Evolutionary conservation across 768 basidiomycete species (phyloP).

Genomic region (Termitomyces sp.): DNA sequence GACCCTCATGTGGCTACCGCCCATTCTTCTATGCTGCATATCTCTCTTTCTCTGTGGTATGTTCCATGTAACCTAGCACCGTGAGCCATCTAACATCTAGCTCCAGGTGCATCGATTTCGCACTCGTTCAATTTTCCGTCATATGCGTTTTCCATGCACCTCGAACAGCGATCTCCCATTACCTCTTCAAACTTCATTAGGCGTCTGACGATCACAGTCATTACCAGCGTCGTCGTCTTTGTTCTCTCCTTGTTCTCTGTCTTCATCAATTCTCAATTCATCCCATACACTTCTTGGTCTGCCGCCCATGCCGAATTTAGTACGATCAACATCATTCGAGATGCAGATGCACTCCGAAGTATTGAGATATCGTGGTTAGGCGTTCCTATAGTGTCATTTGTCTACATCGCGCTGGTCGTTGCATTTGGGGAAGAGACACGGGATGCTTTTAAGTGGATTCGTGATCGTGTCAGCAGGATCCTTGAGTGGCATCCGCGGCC

Average conservation of each 20-base stretch:
- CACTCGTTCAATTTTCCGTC: slow-evolving; percentile 21
- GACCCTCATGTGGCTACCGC: slow-evolving; percentile 39
- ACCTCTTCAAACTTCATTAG: slow-evolving; percentile 49
- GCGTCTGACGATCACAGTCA: slow-evolving; percentile 41
- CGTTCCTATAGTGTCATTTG: slow-evolving; percentile 29
- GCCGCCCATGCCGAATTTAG: slow-evolving; percentile 37
- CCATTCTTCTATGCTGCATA: slow-evolving; percentile 33
- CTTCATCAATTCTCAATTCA: slow-evolving; percentile 23
- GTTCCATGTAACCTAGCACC: slow-evolving; percentile 6
- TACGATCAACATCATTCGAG: slow-evolving; percentile 26
- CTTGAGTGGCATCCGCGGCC: slow-evolving; percentile 5
- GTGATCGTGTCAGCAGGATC: slow-evolving; percentile 1
- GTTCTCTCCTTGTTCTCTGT: slow-evolving; percentile 31
- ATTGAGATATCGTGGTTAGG: slow-evolving; percentile 34
- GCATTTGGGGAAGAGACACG: slow-evolving; percentile 32
- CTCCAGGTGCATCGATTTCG: slow-evolving; percentile 27
- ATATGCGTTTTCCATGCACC: slow-evolving; percentile 23
- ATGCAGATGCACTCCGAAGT: slow-evolving; percentile 17
- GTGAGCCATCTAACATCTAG: not conserved
- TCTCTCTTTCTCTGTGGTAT: slow-evolving; percentile 38
- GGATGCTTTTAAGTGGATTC: slow-evolving; percentile 30
- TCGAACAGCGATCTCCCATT: slow-evolving; percentile 36
- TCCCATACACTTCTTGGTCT: slow-evolving; percentile 41
- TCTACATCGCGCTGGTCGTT: slow-evolving; percentile 30
- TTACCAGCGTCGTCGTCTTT: slow-evolving; percentile 38